phyloP scores from a whole-genome alignment of 169 alveolate species.

The Amoebophrya sp. region DNA sequence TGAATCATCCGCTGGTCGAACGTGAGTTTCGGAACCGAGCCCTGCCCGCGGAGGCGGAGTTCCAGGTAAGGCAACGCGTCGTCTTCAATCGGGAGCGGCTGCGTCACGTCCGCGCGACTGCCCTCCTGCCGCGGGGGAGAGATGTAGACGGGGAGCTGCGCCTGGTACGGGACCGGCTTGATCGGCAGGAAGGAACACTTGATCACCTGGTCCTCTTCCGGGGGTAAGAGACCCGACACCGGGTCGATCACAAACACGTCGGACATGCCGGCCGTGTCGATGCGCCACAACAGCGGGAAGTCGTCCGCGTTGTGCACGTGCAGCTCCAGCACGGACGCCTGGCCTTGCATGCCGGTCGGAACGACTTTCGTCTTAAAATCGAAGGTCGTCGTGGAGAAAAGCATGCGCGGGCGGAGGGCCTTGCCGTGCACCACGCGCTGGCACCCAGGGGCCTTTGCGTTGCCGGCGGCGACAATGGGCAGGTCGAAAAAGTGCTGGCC shows the following conservation, averaged over 20 bases:
- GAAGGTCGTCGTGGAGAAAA: conserved; percentile 36
- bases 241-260: conserved; percentile 68
- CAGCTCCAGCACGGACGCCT: conserved; percentile 55
- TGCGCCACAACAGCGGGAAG: conserved; percentile 57
- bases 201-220: conserved; percentile 61
- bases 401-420: conserved; percentile 47
- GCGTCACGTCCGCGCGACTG: conserved; percentile 36
- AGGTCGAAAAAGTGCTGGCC: neutral
- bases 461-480: neutral
- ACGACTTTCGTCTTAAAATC: conserved; percentile 58
- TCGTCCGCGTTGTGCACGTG: conserved; percentile 66
- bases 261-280: conserved; percentile 55
- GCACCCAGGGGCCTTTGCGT: neutral
- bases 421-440: conserved; percentile 41
- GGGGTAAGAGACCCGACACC: conserved; percentile 62
- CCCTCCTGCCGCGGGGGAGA: conserved; percentile 53
- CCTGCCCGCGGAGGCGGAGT: conserved; percentile 73
- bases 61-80: neutral
- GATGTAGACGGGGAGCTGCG: conserved; percentile 65
- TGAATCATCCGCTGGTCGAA: conserved; percentile 79
- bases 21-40: conserved; percentile 73
- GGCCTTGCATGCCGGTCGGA: conserved; percentile 64
- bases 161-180: conserved; percentile 63
- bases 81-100: conserved; percentile 5
- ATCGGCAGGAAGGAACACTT: conserved; percentile 72